These are phyloP conservation scores for Thuja plicata DNA, from an alignment of 83 land plant genomes.

Conservation along the genomic window DNA sequence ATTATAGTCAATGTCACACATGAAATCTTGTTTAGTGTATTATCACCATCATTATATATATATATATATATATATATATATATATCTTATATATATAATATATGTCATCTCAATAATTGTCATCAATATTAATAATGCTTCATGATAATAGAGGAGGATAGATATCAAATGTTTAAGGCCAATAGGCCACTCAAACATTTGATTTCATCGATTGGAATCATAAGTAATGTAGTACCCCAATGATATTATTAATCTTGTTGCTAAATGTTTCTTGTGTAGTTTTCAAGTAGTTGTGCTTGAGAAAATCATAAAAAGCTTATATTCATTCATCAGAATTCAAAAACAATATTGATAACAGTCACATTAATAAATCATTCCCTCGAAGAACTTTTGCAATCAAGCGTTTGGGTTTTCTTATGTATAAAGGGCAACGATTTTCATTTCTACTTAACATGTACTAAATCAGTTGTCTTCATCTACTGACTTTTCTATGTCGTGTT, in stretches of 20 bases:
- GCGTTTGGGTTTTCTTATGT: background rate
- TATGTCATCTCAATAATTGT: too few relatives aligned
- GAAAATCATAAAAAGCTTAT: background rate
- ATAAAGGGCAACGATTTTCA: background rate
- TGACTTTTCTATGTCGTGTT: background rate
- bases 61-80: too few relatives aligned
- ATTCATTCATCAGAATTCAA: background rate
- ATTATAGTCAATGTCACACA: too few relatives aligned
- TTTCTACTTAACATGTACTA: background rate
- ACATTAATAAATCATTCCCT: background rate
- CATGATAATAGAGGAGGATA: too few relatives aligned
- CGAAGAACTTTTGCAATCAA: background rate
- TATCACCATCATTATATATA: too few relatives aligned
- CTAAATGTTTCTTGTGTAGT: background rate
- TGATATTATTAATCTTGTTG: background rate
- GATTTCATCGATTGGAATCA: too few relatives aligned
- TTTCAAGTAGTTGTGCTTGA: background rate
- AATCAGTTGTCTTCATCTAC: background rate
- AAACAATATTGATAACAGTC: background rate
- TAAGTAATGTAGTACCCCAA: background rate
- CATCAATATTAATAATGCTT: too few relatives aligned
- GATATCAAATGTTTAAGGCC: too few relatives aligned
- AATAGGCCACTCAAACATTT: too few relatives aligned
- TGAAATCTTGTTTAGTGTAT: too few relatives aligned
- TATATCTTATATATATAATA: too few relatives aligned